Evolutionary conservation across 129 eudicot species (phyloP).

Genomic region (Arctium lappa): DNA sequence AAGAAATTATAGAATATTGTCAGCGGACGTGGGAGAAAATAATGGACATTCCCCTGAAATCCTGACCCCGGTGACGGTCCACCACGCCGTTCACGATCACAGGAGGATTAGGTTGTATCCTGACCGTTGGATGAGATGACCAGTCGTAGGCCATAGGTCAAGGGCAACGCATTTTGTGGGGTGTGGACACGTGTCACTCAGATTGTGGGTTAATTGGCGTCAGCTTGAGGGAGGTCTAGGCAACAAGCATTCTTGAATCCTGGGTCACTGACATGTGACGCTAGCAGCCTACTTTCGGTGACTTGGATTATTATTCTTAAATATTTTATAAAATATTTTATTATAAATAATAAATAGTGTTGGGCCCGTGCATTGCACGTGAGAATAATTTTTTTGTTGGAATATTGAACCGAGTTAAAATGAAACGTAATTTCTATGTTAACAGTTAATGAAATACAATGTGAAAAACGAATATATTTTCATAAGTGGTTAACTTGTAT

Average conservation of each 20-base stretch:
- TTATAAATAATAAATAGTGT: no score
- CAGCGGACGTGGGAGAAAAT: conserved; percentile 1
- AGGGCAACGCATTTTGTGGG: conserved; percentile 14
- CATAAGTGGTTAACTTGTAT: no score
- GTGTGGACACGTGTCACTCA: conserved; percentile 9
- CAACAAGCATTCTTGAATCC: conserved; percentile 33
- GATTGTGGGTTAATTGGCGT: conserved; percentile 8
- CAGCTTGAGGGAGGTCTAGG: conserved; percentile 10
- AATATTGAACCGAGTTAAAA: no score
- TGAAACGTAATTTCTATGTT: no score
- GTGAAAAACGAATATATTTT: no score
- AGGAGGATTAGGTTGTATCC: conserved; percentile 5
- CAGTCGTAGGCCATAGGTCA: neutral
- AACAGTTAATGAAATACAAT: no score
- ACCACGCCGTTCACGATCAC: conserved; percentile 9
- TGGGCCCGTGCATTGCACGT: no score
- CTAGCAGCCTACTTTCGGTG: conserved; percentile 30
- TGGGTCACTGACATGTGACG: conserved; percentile 29
- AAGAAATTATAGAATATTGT: neutral
- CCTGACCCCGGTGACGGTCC: conserved; percentile 12
- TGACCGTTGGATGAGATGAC: conserved; percentile 9
- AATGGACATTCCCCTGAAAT: conserved; percentile 25
- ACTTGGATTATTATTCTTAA: conserved; percentile 18
- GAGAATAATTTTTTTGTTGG: no score
- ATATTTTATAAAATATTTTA: no score